Percentiles rank a stretch among this genome's conserved stretches.
These are phyloP conservation scores for Globisporangium irregulare DNA, from an alignment of 352 stramenopile species.

Conservation along the genomic window DNA sequence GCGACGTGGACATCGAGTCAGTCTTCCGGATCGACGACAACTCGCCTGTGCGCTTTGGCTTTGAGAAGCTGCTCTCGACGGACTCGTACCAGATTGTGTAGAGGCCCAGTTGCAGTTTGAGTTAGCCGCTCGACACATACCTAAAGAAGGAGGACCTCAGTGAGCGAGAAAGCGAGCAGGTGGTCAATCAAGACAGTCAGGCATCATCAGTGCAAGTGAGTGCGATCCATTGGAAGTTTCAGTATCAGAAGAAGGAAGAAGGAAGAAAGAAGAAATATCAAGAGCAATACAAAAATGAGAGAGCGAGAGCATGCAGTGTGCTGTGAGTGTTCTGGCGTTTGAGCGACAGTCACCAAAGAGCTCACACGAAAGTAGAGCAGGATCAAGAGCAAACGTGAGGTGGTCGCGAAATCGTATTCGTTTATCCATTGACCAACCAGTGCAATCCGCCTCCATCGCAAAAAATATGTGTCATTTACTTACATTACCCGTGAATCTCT, in stretches of 20 bases:
- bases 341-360: neutral
- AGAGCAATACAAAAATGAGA: constrained; percentile 6
- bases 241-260: constrained; percentile 10
- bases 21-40: constrained; percentile 74
- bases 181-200: neutral
- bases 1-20: constrained; percentile 76
- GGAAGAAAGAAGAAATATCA: neutral
- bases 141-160: neutral
- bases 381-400: neutral
- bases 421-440: neutral
- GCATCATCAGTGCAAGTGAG: neutral
- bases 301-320: neutral
- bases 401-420: constrained; percentile 4
- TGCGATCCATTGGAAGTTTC: neutral
- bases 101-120: constrained; percentile 21
- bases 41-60: constrained; percentile 72
- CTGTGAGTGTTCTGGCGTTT: neutral
- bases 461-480: constrained; percentile 1
- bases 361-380: neutral
- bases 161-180: neutral
- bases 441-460: neutral
- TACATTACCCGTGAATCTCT: neutral
- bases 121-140: neutral
- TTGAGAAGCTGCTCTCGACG: constrained; percentile 86
- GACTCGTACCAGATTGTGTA: constrained; percentile 89